A percentile compares a stretch with the other conserved stretches of the same genome.
Evolutionary conservation across 441 rosid species (phyloP).

Genomic region (Capsella rubella): DNA sequence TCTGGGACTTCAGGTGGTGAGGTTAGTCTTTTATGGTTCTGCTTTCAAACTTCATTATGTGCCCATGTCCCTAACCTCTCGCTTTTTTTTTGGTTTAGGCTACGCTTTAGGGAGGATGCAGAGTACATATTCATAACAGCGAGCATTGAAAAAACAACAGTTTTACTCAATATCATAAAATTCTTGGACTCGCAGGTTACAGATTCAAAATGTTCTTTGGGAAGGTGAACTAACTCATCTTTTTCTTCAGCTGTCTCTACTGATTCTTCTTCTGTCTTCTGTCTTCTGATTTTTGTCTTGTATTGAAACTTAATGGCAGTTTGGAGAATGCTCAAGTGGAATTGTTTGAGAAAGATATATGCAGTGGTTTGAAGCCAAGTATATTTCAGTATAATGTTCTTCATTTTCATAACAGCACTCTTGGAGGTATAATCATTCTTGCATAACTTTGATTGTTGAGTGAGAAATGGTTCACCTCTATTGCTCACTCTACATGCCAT

Average conservation of each 20-base stretch:
- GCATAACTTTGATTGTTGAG: slow-evolving; percentile 6
- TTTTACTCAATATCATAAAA: slow-evolving; percentile 63
- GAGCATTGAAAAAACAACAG: slow-evolving; percentile 73
- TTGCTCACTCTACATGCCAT: slow-evolving; percentile 1
- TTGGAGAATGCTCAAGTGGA: slow-evolving; percentile 89
- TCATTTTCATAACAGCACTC: slow-evolving; percentile 54
- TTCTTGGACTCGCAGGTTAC: slow-evolving; percentile 52
- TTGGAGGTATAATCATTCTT: slow-evolving; percentile 58
- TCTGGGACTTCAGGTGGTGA: slow-evolving; percentile 83
- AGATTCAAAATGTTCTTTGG: slow-evolving; percentile 52
- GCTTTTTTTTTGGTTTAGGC: slow-evolving; percentile 53
- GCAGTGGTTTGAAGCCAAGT: slow-evolving; percentile 67
- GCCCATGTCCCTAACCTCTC: slow-evolving; percentile 38
- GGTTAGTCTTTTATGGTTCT: slow-evolving; percentile 61
- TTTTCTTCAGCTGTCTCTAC: slow-evolving; percentile 13
- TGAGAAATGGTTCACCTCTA: slow-evolving; percentile 12
- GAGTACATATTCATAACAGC: slow-evolving; percentile 74
- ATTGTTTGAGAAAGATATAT: slow-evolving; percentile 77
- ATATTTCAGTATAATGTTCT: slow-evolving; percentile 79
- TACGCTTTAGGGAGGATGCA: slow-evolving; percentile 58
- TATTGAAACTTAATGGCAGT: slow-evolving; percentile 79
- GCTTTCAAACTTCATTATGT: slow-evolving; percentile 22
- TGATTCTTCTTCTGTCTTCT: slow-evolving; percentile 28
- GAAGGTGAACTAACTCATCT: slow-evolving; percentile 58
- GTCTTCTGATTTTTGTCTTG: slow-evolving; percentile 34